Evolutionary conservation across 257 asterid species (phyloP), one percentile per base, ranked within the genome.

Genomic region (Rhazya stricta): DNA sequence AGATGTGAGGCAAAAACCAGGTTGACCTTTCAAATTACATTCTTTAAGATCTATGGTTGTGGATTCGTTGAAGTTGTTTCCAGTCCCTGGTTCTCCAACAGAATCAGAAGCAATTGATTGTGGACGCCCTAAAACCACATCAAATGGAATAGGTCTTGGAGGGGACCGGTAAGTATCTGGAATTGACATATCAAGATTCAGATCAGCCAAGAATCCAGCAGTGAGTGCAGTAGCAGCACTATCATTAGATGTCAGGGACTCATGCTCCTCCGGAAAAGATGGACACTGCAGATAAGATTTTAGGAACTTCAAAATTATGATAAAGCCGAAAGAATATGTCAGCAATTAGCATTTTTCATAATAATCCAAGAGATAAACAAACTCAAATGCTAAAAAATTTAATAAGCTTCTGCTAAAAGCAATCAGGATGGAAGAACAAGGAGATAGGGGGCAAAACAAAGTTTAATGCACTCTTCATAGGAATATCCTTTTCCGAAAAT

Each of bases 61-160:
- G 50, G 78, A 75, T 74, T 79, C 79, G 69, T 67, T 85, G 56
- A 69, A 80, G 65, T 79, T 72, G 82, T 27, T 78, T 69, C 71
- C 84, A 19, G 57, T 71, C 50, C 76, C 25, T 30, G 74, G 46
- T 27, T 82, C 80, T 71, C 78, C 84, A 48, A 51, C 68, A 63
- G 83, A 56, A 62, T 74, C 86, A 25, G 75, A 39, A 60, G 36
- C 83, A 7, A 77, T 50, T 25, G 86, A 74, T 21, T 9, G 71
- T 63, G 85, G 87, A 67, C 68, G 78, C 30, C 91, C 91, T 73
- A 89, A 77, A 73, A 86, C 89, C 67, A 80, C 84, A 46, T 89
- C 91, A 30, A 86, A 91, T 19, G 96, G 96, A 66, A 87, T 81
- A 37, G 96, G 96, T 65, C 89, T 78, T 57, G 94, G 94, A 57